Conservation (phyloP, 768 basidiomycete species). For the Leccinum arenicola region DNA sequence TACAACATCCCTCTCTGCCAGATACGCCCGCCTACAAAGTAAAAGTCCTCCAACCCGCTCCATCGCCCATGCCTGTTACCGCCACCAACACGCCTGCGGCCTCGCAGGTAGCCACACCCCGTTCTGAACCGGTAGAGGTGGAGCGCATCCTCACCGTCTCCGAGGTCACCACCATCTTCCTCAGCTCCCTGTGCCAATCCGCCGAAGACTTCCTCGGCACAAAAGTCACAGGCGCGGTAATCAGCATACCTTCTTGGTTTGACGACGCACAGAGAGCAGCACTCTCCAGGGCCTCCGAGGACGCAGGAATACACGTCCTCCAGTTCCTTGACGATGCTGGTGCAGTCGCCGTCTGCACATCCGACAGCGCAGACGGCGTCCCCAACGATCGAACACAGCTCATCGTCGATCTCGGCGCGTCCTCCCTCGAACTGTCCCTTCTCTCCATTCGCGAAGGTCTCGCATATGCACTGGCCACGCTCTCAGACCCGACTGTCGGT, state of each 20-base stretch:
- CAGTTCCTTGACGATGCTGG: slow-evolving; percentile 88
- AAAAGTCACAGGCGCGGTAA: slow-evolving; percentile 74
- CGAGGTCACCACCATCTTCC: slow-evolving; percentile 83
- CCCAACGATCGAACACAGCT: slow-evolving; percentile 71
- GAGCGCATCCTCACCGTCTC: slow-evolving; percentile 76
- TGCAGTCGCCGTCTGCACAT: slow-evolving; percentile 60
- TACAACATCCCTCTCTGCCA: slow-evolving; percentile 68
- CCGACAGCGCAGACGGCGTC: slow-evolving; percentile 40
- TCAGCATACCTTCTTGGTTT: slow-evolving; percentile 80
- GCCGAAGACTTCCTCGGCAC: slow-evolving; percentile 90
- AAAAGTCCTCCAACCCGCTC: slow-evolving; percentile 74
- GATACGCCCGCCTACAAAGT: slow-evolving; percentile 85
- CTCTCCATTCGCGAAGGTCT: slow-evolving; percentile 77
- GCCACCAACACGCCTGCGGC: slow-evolving; percentile 59
- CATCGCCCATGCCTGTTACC: slow-evolving; percentile 60
- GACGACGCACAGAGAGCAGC: slow-evolving; percentile 64
- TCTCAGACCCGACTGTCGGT: slow-evolving; percentile 45
- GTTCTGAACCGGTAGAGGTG: slow-evolving; percentile 48
- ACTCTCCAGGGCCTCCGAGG: slow-evolving; percentile 67
- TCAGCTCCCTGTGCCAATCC: slow-evolving; percentile 78
- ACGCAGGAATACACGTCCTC: slow-evolving; percentile 79
- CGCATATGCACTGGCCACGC: slow-evolving; percentile 56
- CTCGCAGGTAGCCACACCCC: slow-evolving; percentile 65
- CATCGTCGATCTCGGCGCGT: slow-evolving; percentile 78
- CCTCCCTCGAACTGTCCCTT: slow-evolving; percentile 65